These are phyloP conservation scores for Candolleomyces aberdarensis DNA, from an alignment of 768 basidiomycete species.

Conservation along the genomic window DNA sequence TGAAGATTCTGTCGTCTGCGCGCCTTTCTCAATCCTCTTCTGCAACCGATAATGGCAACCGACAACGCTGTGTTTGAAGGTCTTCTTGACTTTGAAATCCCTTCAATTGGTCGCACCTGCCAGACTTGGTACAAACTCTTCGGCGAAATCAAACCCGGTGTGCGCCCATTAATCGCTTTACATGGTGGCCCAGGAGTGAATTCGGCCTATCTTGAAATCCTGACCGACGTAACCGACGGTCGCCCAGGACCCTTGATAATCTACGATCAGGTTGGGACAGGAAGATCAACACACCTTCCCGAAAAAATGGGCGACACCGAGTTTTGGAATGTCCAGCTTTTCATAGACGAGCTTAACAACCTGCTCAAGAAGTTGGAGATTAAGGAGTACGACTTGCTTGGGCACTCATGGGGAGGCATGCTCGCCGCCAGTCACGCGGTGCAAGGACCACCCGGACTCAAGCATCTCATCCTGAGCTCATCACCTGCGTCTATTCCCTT, in stretches of 20 bases:
- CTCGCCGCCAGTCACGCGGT: conserved; percentile 35
- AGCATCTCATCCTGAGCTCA: conserved; percentile 42
- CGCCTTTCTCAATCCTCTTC: too few relatives aligned
- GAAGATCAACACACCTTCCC: conserved; percentile 50
- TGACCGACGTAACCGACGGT: conserved; percentile 34
- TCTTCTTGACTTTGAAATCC: neutral
- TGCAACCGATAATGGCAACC: too few relatives aligned
- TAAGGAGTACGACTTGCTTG: conserved; percentile 43
- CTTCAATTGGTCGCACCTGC: neutral
- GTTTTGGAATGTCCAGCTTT: conserved; percentile 52
- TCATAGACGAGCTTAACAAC: conserved; percentile 49
- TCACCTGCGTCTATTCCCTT: conserved; percentile 43
- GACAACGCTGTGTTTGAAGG: neutral
- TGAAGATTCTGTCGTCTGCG: too few relatives aligned
- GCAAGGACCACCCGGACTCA: conserved; percentile 42
- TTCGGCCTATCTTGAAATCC: conserved; percentile 38
- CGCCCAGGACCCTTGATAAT: conserved; percentile 45
- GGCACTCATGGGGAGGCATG: conserved; percentile 56
- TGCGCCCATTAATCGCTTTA: conserved; percentile 44
- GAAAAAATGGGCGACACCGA: conserved; percentile 38
- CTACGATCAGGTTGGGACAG: conserved; percentile 56
- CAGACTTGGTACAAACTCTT: conserved; percentile 52
- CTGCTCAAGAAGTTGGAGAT: conserved; percentile 44
- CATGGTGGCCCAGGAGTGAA: conserved; percentile 54
- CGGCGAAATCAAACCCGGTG: conserved; percentile 36